Evolutionary conservation across 352 stramenopile species (phyloP), one percentile per base, ranked within the genome.

Genomic region (Saprolegnia diclina): DNA sequence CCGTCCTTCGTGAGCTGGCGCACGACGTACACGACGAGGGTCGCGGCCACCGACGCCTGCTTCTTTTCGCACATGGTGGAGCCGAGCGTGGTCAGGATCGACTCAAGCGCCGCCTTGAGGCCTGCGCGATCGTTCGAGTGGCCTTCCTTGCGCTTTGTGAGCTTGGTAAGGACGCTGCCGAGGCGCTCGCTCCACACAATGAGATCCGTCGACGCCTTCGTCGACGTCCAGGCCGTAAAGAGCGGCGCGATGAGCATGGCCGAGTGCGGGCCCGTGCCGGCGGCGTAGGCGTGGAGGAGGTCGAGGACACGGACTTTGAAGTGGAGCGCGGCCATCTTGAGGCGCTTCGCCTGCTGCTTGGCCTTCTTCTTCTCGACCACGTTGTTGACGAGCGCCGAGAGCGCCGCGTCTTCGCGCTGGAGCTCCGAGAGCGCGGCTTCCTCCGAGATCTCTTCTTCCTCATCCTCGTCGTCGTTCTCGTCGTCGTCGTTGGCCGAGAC

Each of bases 281-380:
- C 74, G 24, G 81, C 81, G 66, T 89, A 91, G 67, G 91, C 73
- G 61, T 89, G 74, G 44, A 95, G 75, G 72, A 95, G 65, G 57
- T 95, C 85, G 22, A 95, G 62, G 37, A 93, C 85, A 40, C 87
- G 87, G 59, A 95, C 71, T 71, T 95, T 86, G 75, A 95, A 95
- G 77, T 95, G 87, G 62, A 92, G 77, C 35, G 83, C 78, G 63
- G 89, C 81, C 55, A 89, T 76, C 19, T 78, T 77, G 59, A 82
- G 73, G 19, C 76, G 77, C 76, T 92, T 91, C 32, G 79, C 75
- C 62, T 89, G 81, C 61, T 90, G 85, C 77, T 93, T 93, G 74
- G 77, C 78, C 69, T 88, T 79, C 53, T 81, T 85, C 48, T 82
- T 83, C 53, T 81, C 71, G 61, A 88, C 85, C 7, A 93, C 87